phyloP scores from a whole-genome alignment of 345 rosid genomes.

The Euphorbia lathyris region DNA sequence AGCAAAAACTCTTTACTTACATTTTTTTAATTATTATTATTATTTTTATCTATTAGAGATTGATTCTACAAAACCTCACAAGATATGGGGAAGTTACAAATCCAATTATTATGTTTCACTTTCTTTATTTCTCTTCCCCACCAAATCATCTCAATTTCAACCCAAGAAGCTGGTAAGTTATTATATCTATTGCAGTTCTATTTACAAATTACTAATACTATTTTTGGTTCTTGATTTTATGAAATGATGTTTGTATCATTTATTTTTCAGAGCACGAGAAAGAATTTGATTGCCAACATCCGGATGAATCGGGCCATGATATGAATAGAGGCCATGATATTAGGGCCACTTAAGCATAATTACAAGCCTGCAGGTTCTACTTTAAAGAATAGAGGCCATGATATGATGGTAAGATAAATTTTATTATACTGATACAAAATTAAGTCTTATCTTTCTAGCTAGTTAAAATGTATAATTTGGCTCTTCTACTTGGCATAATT shows the following conservation, averaged over 20 bases:
- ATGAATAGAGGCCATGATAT: constrained; percentile 60
- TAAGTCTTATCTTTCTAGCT: too few species aligned
- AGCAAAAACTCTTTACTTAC: too few species aligned
- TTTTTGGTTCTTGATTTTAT: too few species aligned
- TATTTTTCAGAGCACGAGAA: constrained; percentile 54
- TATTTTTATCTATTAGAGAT: too few species aligned
- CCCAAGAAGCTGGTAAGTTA: constrained; percentile 47
- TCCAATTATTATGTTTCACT: constrained; percentile 16
- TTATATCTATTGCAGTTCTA: too few species aligned
- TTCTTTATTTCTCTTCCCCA: constrained; percentile 25
- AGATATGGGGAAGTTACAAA: constrained; percentile 29
- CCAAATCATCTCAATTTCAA: constrained; percentile 10
- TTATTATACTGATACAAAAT: too few species aligned
- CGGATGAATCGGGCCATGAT: constrained; percentile 66
- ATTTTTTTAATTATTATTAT: too few species aligned
- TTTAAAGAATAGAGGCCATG: constrained; percentile 80
- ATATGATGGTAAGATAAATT: constrained; percentile 79
- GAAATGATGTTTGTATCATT: too few species aligned
- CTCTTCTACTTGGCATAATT: too few species aligned
- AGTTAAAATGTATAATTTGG: too few species aligned
- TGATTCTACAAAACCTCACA: too few species aligned
- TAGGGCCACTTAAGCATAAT: constrained; percentile 43
- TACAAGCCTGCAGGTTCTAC: constrained; percentile 55
- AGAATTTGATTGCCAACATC: constrained; percentile 54
- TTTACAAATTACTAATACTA: too few species aligned